phyloP scores from a whole-genome alignment of 1,139 yeast species.

The Suhomyces yuchorum region DNA sequence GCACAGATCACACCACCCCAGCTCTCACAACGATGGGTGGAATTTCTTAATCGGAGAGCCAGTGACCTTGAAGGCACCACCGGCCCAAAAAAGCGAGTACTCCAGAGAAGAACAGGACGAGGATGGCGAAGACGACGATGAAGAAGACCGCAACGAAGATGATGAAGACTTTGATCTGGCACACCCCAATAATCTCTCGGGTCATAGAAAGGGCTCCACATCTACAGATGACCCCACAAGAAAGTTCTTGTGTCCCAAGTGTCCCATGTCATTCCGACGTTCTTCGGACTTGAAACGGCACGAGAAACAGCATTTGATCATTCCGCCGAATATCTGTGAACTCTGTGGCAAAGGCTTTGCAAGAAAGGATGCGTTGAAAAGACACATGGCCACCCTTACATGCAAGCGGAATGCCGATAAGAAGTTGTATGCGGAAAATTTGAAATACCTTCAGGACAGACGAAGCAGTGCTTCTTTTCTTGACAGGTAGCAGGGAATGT shows the following conservation, averaged over 20 bases:
- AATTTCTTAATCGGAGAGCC: conserved; percentile 39
- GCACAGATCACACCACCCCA: conserved; percentile 18
- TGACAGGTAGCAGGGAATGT: conserved; percentile 3
- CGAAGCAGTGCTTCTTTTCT: conserved; percentile 7
- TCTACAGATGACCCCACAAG: conserved; percentile 24
- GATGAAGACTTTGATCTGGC: background rate
- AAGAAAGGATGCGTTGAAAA: conserved; percentile 73
- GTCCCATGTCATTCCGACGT: conserved; percentile 60
- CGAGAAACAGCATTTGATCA: conserved; percentile 57
- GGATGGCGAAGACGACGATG: conserved; percentile 13
- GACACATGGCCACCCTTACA: conserved; percentile 72
- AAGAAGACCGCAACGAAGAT: conserved; percentile 16
- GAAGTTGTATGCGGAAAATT: conserved; percentile 40
- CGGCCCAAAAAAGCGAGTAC: conserved; percentile 9
- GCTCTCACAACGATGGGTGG: conserved; percentile 34
- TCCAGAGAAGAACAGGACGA: conserved; percentile 12
- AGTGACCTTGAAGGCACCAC: conserved; percentile 14
- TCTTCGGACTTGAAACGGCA: conserved; percentile 68
- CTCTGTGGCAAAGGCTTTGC: conserved; percentile 82
- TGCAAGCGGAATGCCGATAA: conserved; percentile 68
- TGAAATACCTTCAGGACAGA: conserved; percentile 28
- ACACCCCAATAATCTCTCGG: conserved; percentile 6
- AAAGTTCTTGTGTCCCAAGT: conserved; percentile 48
- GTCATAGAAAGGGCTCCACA: background rate
- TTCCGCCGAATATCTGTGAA: conserved; percentile 71